Base-by-base conservation (phyloP, 352 stramenopile species). In the Peronosclerospora sorghi region DNA sequence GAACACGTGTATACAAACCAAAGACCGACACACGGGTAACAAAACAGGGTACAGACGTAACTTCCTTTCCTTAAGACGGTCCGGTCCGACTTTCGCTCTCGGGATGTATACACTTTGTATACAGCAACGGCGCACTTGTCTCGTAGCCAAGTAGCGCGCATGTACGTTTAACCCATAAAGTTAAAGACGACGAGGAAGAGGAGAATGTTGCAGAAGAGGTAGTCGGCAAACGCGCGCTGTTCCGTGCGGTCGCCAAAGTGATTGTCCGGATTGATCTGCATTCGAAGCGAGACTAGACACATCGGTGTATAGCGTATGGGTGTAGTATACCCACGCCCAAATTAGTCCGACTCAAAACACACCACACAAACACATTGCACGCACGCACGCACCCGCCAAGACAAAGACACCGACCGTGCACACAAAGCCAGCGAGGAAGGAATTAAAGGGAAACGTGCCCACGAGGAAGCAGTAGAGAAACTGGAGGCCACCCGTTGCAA, bases 111-210 rank as follows among this genome's bases (percentile, higher is more conserved):
- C 21, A 26, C 4, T 7, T 26, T 6, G 21, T 26, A 26, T 26
- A 26, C 21, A 26, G 21, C 21, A 6, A 26, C 6, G 6, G 14
- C 18, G 8, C 4, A 8, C 9, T 12, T 26, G 17, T 12, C 12
- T 17, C 19, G 8, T 29, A 13, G 12, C 18, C 21, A 30, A 44
- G 5, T 7, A 38, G 28, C 12, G 14, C 40, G 21, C 4, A 10
- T 3, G 14, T 32, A 9, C 15, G 9, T 13, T 86, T 84, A 95
- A 46, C 84, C 84, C 74, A 95, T 95, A 64, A 95, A 95, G 68
- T 95, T 95, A 63, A 94, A 92, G 34, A 95, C 84, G 35, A 92
- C 84, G 32, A 95, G 73, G 71, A 95, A 95, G 41, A 95, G 74
- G 26, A 95, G 83, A 56, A 95, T 75, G 73, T 92, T 94, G 80